Evolutionary conservation across 768 basidiomycete genomes (phyloP), one percentile per base, ranked within the genome.

Genomic region (Megacollybia marginata): DNA sequence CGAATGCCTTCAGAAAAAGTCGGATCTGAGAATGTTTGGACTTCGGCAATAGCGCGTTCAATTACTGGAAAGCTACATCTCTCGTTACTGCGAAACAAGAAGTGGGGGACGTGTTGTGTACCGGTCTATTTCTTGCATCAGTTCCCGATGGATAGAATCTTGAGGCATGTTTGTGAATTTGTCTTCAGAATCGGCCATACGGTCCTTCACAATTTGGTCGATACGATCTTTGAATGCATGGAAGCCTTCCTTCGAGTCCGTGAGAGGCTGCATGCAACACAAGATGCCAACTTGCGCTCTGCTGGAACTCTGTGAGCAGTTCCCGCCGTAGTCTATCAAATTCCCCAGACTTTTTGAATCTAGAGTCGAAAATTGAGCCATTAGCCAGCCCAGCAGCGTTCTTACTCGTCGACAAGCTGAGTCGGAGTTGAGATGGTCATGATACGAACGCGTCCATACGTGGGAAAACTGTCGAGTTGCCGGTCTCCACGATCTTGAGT

Each of bases 301-400:
- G 72, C 56, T 79, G 76, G 62, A 86, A 85, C 57, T 81, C 70
- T 6, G 71, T 58, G 34, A 88, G 62, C 19, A 89, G 66, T 63
- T 88, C 80, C 46, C 78, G 75, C 45, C 86, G 74, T 53, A 88
- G 60, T 19, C 82, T 78, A 55, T 88, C 85, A 55, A 87, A 88
- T 65, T 88, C 84, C 28, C 85, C 86, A 10, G 84, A 85, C 57
- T 82, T 83, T 65, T 88, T 88, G 69, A 87, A 88, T 57, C 86
- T 88, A 40, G 33, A 43, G 16, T 44, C 31, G 36, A 44, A 23
- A 13, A 43, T 53, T 52, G 48, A 35, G 12, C 23, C 23, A 19
- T 35, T 44, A 13, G 23, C 16, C 23, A 19, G 43, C 20, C 42
- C 11, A 48, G 36, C 42, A 33, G 31, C 23, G 34, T 43, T 58